Base-by-base conservation (phyloP, 1,284 basidiomycete genomes). In the Mycena sp. region DNA sequence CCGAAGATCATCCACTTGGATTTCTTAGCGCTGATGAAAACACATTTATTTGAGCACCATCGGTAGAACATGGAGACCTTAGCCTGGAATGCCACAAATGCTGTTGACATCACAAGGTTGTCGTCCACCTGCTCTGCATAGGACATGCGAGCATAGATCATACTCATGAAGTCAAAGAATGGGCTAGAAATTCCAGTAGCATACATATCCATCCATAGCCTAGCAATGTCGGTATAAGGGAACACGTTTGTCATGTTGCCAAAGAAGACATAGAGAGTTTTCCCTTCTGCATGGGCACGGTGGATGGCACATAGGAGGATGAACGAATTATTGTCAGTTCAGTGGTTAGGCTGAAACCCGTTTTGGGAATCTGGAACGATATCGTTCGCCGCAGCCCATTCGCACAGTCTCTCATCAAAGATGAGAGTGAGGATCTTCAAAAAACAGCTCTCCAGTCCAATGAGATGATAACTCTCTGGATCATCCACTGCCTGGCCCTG, bases 401-500 rank as follows among this genome's bases (percentile, higher is more conserved):
- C 46, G 14, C 45, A 29, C 0, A 72, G 43, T 1, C 67, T 46
- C 14, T 45, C 54, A 29, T 69, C 58, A n/a, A 74, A 70, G 3
- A 75, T 61, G 1, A 72, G 53, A 1, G 74, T 77, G 5, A 77
- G 50, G 11, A 72, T 48, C 61, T 79, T 78, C 6, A 77, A 63
- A 7, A 75, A 32, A 61, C 75, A 76, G 56, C 70, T 68, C 53
- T 79, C 76, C 1, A 78, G 71, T 3, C 69, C 77, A 19, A 78
- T 72, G 0, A 70, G 58, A 3, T 73, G 58, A 54, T 75, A 78
- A 50, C 59, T 69, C 2, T 68, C 63, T 6, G 74, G 66, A 16
- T 71, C 62, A 23, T 51, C 32, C n/a, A 40, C 32, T 12, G 30
- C 11, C n/a, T 26, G 9, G 6, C 64, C 65, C 25, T 56, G 62